Conservation (phyloP, 129 eudicot genomes). For the Chrysanthemum lavandulifolium region DNA sequence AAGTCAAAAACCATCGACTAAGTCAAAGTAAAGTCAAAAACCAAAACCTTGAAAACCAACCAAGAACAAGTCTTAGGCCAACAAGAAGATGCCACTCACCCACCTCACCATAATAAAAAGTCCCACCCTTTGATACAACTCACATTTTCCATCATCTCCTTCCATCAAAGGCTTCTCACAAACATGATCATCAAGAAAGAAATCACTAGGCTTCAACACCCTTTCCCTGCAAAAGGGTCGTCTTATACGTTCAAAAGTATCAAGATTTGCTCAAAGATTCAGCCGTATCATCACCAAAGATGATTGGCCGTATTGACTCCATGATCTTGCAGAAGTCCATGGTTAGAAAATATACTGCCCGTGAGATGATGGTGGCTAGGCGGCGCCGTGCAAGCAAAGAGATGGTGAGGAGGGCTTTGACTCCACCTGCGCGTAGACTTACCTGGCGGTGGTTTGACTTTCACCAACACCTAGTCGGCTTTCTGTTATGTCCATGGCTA, state of each 20-base stretch:
- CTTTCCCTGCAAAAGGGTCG: slow-evolving; percentile 25
- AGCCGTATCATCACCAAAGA: slow-evolving; percentile 4
- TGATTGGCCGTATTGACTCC: background rate
- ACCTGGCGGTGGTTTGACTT: slow-evolving; percentile 67
- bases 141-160: background rate
- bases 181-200: slow-evolving; percentile 42
- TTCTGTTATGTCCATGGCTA: slow-evolving; percentile 53
- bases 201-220: slow-evolving; percentile 30
- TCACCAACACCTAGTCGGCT: slow-evolving; percentile 74
- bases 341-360: slow-evolving; percentile 1
- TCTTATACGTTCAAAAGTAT: slow-evolving; percentile 25
- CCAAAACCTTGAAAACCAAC: background rate
- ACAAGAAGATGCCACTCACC: slow-evolving; percentile 25
- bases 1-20: background rate
- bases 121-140: slow-evolving; percentile 9
- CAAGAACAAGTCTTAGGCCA: slow-evolving; percentile 33
- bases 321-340: slow-evolving; percentile 5
- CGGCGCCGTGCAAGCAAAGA: slow-evolving; percentile 48
- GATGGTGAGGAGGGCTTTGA: slow-evolving; percentile 63
- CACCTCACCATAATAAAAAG: slow-evolving; percentile 23
- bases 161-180: slow-evolving; percentile 4
- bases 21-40: background rate
- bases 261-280: slow-evolving; percentile 22
- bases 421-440: slow-evolving; percentile 46
- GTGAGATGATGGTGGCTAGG: slow-evolving; percentile 18